A percentile compares a stretch with the other conserved stretches of the same genome.
Conservation (phyloP, 495 filamentous ascomycete species). For the Penicillium odoratum region DNA sequence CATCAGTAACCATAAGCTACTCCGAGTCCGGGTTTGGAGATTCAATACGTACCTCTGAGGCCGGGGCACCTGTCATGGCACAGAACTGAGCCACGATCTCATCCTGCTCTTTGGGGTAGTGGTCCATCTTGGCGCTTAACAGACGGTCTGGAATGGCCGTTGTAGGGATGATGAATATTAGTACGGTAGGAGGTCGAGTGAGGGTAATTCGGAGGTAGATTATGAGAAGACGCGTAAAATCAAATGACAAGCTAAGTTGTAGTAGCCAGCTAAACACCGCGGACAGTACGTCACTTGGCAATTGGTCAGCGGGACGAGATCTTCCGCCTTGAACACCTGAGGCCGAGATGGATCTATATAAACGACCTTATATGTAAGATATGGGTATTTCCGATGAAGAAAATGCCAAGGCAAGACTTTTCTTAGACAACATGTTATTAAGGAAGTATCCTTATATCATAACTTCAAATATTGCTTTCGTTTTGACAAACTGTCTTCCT, state of each 20-base stretch:
- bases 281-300: conserved; percentile 45
- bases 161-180: not conserved
- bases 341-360: not conserved
- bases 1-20: not conserved
- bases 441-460: not conserved
- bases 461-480: not conserved
- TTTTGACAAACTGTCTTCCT: not conserved
- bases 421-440: not conserved
- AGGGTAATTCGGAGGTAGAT: not conserved
- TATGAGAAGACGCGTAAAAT: not conserved
- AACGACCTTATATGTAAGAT: not conserved
- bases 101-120: conserved; percentile 61
- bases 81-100: conserved; percentile 72
- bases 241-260: conserved; percentile 19
- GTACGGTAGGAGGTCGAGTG: not conserved
- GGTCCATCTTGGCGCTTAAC: conserved; percentile 47
- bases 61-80: conserved; percentile 63
- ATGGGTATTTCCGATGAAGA: not conserved
- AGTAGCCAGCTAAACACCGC: conserved; percentile 19
- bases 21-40: not conserved
- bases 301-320: conserved; percentile 47
- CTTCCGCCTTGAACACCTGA: conserved; percentile 25
- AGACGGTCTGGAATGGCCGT: not conserved
- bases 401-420: not conserved
- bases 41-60: conserved; percentile 56